Evolutionary conservation across 2,329 filamentous ascomycete genomes (phyloP).

Genomic region (Aplosporella prunicola): DNA sequence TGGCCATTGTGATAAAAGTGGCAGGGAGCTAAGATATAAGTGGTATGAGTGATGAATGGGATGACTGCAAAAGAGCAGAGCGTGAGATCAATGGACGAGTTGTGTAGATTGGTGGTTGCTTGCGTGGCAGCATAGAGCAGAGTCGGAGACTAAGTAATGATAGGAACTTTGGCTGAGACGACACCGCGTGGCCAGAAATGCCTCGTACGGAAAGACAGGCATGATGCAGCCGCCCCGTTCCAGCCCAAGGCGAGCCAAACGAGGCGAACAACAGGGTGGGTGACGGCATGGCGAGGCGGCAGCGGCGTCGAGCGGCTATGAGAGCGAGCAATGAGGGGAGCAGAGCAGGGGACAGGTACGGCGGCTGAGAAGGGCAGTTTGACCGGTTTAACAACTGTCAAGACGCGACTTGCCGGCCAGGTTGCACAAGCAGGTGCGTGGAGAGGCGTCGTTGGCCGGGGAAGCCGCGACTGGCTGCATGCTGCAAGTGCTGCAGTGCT

Average conservation of each 20-base stretch:
- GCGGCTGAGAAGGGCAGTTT: neutral
- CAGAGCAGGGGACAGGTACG: slow-evolving; percentile 3
- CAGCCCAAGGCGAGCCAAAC: slow-evolving; percentile 3
- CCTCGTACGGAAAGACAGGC: slow-evolving; percentile 4
- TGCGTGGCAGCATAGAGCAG: slow-evolving; percentile 26
- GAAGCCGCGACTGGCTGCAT: no score
- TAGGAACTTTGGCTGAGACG: neutral
- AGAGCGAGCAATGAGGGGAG: slow-evolving; percentile 7
- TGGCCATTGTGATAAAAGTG: no score
- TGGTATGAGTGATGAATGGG: no score
- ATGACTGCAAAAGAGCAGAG: neutral
- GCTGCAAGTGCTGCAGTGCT: no score
- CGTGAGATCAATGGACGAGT: slow-evolving; percentile 2
- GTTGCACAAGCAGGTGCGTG: slow-evolving; percentile 11
- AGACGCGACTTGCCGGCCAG: slow-evolving; percentile 9
- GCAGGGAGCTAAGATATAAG: no score
- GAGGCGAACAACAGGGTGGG: neutral
- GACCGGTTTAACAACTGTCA: slow-evolving; percentile 8
- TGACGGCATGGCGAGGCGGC: slow-evolving; percentile 6
- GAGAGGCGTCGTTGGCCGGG: slow-evolving; percentile 7
- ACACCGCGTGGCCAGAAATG: slow-evolving; percentile 3
- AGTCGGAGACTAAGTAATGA: slow-evolving; percentile 8
- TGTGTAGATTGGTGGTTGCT: slow-evolving; percentile 20
- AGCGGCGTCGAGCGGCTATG: neutral
- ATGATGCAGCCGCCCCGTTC: slow-evolving; percentile 4